Base-by-base conservation (phyloP, 2,329 filamentous ascomycete species). In the Aspergillus awamori region DNA sequence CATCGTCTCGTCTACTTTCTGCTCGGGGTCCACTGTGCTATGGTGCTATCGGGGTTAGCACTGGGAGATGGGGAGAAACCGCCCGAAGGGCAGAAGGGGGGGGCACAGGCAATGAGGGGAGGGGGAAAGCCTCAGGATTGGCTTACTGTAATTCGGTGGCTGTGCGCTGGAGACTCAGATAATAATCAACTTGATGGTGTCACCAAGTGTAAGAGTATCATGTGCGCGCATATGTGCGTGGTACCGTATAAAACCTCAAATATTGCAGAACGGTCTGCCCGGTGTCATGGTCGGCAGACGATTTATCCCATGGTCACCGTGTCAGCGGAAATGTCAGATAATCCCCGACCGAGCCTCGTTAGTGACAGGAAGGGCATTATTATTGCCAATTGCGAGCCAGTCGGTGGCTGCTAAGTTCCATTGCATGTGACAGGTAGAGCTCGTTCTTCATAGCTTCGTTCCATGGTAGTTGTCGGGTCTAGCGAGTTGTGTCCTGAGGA, bases 11-110 rank as follows among this genome's bases (percentile, higher is more conserved):
- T 13, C 33, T 36, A 24, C 22, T 24, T 39, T 49, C 20, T 60
- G 57, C 8, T 51, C 26, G 47, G 47, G 47, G 52, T 54, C 49
- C 57, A 59, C 49, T 39, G 45, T 8, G 28, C 39, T 20, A 51
- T 17, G 24, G 47, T 30, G 47, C 26, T 17, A 30, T 43, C 26
- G 13, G 33, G 45, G 22, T 38, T 36, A 53, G 20, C 11, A 33
- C 38, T 53, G 51, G 22, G 24, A 5, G 38, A 38, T 17, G 24
- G 7, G n/a, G 5, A 22, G 52, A 24, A 24, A 8, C 3, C 17
- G 20, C 33, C 11, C 11, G 5, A 15, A 15, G 52, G 52, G 15
- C n/a, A 22, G 41, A 45, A 45, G 41, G 41, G 41, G 41, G n/a
- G 20, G 20, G n/a, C n/a, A n/a, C 17, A 2, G 20, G 41, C 17